Evolutionary conservation across 78 protist genomes (phyloP).

Genomic region (Emiliania huxleyi): DNA sequence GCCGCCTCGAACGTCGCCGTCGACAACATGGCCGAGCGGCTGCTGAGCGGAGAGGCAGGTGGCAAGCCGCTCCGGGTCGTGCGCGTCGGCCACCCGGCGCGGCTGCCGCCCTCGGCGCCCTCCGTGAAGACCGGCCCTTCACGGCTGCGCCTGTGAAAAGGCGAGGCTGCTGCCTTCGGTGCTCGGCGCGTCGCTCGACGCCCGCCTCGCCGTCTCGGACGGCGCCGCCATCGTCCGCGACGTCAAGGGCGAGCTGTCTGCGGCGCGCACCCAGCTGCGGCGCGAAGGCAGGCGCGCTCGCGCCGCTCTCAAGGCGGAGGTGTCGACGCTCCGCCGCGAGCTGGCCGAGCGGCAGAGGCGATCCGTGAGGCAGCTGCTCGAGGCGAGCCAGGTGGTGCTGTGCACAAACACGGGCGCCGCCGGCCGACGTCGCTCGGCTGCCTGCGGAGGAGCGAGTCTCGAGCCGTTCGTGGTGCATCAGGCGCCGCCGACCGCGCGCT

Average conservation of each 20-base stretch:
- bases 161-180: slow-evolving; percentile 73
- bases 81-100: slow-evolving; percentile 87
- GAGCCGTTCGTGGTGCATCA: neutral
- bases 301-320: slow-evolving; percentile 6
- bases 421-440: no score
- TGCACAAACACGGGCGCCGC: slow-evolving; percentile 28
- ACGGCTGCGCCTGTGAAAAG: slow-evolving; percentile 88
- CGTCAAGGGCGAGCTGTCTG: neutral
- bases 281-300: neutral
- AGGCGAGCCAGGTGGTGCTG: slow-evolving; percentile 30
- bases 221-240: slow-evolving; percentile 21
- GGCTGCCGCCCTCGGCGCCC: slow-evolving; percentile 68
- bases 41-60: neutral
- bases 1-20: slow-evolving; percentile 85
- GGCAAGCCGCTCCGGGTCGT: slow-evolving; percentile 43
- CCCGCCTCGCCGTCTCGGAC: neutral
- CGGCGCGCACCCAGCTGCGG: neutral
- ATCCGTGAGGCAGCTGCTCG: neutral
- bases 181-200: slow-evolving; percentile 59
- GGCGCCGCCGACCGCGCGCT: neutral
- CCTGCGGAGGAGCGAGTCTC: neutral
- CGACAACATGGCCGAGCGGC: slow-evolving; percentile 57
- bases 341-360: neutral
- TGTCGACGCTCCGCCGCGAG: slow-evolving; percentile 22
- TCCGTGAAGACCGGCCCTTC: no score